These are phyloP conservation scores for Leptographium flavum DNA, from an alignment of 2,329 filamentous ascomycete species.

Conservation along the genomic window DNA sequence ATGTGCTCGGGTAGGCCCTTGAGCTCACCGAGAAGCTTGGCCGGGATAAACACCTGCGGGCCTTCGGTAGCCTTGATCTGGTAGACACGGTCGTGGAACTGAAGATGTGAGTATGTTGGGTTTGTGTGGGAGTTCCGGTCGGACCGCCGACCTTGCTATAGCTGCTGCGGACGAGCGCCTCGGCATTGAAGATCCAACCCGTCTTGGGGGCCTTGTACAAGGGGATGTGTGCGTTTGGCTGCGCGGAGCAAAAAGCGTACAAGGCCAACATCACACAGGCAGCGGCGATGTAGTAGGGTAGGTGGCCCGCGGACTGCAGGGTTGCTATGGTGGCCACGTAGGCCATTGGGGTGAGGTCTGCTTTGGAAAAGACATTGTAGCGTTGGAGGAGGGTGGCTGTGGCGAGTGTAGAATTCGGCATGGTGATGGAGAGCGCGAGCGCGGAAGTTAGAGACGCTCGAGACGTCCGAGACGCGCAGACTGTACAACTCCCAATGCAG, in stretches of 20 bases:
- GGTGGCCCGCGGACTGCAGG: conserved; percentile 13
- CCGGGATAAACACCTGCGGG: conserved; percentile 30
- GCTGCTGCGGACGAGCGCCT: conserved; percentile 31
- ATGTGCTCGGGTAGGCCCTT: conserved; percentile 33
- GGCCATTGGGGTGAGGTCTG: conserved; percentile 14
- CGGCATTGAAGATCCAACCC: conserved; percentile 37
- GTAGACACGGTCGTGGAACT: conserved; percentile 35
- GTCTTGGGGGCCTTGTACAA: conserved; percentile 33
- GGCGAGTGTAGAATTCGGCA: conserved; percentile 12
- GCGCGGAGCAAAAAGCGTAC: conserved; percentile 24
- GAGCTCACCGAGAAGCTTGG: conserved; percentile 28
- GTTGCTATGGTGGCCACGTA: conserved; percentile 14
- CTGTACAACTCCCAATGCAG: not conserved
- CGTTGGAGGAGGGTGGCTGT: conserved; percentile 7
- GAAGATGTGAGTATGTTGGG: not conserved
- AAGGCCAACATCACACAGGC: conserved; percentile 20
- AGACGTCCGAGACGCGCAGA: not conserved
- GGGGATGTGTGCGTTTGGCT: conserved; percentile 21
- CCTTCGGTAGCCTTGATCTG: conserved; percentile 38
- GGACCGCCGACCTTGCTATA: conserved; percentile 26
- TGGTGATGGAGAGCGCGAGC: conserved; percentile 1
- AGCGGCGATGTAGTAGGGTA: conserved; percentile 28
- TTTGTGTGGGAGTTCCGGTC: too few relatives aligned
- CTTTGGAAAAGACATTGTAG: conserved; percentile 12
- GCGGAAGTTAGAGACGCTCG: not conserved